Base-by-base conservation (phyloP, 148 eudicot genomes). In the Dianthus caryophyllus region DNA sequence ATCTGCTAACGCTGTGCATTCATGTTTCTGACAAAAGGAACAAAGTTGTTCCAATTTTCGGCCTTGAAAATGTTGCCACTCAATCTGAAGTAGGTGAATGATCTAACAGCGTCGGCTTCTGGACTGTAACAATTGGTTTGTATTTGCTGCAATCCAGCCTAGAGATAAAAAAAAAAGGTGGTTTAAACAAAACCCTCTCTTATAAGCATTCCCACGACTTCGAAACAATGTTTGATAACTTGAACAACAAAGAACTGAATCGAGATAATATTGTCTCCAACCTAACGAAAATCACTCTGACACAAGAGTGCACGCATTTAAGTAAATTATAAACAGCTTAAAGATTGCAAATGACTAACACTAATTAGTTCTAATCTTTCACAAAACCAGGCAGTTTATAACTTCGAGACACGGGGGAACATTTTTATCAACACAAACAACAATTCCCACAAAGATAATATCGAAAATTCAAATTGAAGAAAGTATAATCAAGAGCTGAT, bases 61-160 rank as follows among this genome's bases (percentile, higher is more conserved):
- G 75, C 66, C 65, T 66, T 78, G 72, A 84, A 84, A 29, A 82
- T 68, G 30, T 76, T 82, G 44, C 75, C 78, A 16, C 84, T 74
- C 82, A 84, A 63, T 73, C 88, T 82, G 72, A 82, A 84, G 63
- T 80, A 84, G 20, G 86, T 84, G 65, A 84, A 84, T 52, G 86
- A 84, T 76, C 77, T 80, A 33, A 80, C 59, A 26, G 77, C 52
- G 58, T 80, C 84, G 22, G 75, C 71, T 21, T 76, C 79, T 48
- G 73, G 73, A 71, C 78, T 65, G 56, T 79, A 73, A 76, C 86
- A 82, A 71, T 84, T 84, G 60, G 82, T 75, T 41, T 77, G 81
- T 61, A 84, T 84, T 72, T 61, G 80, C 71, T 72, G 70, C 63
- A 84, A 57, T 53, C 86, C 84, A 66, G 79, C 84, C 84, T 84